Evolutionary conservation across 139 green algal genomes (phyloP), one percentile per base, ranked within the genome.

Genomic region (Closterium sp.): DNA sequence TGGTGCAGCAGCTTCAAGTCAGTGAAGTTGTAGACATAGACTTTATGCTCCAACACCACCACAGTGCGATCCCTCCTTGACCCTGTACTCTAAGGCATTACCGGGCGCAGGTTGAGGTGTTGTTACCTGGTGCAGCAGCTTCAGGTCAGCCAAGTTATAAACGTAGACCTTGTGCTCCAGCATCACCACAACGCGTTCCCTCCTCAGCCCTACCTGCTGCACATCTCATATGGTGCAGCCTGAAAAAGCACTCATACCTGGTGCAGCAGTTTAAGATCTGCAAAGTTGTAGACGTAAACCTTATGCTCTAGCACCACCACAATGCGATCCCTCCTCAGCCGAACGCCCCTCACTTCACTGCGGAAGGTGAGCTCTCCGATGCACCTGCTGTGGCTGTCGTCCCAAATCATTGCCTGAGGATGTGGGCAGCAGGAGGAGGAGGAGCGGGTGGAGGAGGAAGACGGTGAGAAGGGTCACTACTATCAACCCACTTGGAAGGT

Each of bases 111-210:
- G n/a, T n/a, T n/a, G n/a, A n/a, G n/a, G n/a, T n/a, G n/a, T n/a
- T 22, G 45, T 70, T 70, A 98, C 98, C 32, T 97, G 95, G 87
- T 98, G 97, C 92, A 99, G 91, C 91, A 99, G 96, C 92, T 96
- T 96, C 38, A 99, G 95, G 94, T 99, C 98, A 1, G 96, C 96
- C 93, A 99, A 99, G 94, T 99, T 98, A 95, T 99, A 99, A 2
- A 99, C 95, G 79, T 92, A 93, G 29, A 96, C 92, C 86, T 98
- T 98, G 95, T 98, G 97, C 96, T 99, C 98, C 91, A 99, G 94
- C 2, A 97, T 97, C 10, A 99, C 98, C 0, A 98, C 97, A 13
- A 99, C 97, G 24, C 96, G 94, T 95, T 99, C 97, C 1, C 97
- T 95, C 13, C 98, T 95, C 88, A 99, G 92, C 42, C 95, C 92